Conservation (phyloP, 805 yeast genomes). For the Candida schatavii region DNA sequence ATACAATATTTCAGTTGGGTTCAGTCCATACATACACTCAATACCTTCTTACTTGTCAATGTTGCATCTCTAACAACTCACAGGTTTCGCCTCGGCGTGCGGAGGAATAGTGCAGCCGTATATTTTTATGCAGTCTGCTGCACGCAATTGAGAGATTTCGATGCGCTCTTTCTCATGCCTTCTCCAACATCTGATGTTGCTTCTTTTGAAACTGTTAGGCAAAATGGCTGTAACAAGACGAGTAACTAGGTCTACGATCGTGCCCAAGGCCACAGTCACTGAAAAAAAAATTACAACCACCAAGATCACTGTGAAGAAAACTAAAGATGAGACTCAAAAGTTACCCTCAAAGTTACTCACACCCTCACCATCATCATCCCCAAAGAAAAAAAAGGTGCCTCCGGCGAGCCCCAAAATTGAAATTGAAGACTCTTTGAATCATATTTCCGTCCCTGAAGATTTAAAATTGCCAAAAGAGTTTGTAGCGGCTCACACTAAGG, state of each 20-base stretch:
- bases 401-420: slow-evolving; percentile 6
- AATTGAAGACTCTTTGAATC: slow-evolving; percentile 16
- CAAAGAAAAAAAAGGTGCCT: background rate
- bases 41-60: too few species aligned
- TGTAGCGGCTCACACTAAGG: slow-evolving; percentile 28
- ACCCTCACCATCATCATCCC: slow-evolving; percentile 1
- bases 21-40: too few species aligned
- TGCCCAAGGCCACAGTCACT: background rate
- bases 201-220: background rate
- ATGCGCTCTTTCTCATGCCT: too few species aligned
- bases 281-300: background rate
- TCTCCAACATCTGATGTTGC: too few species aligned
- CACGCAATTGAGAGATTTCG: background rate
- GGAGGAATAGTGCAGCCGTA: too few species aligned
- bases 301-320: background rate
- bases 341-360: background rate
- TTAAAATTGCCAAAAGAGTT: slow-evolving; percentile 26
- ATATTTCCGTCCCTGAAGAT: slow-evolving; percentile 13
- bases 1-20: too few species aligned
- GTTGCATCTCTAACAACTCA: too few species aligned
- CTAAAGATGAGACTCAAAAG: background rate
- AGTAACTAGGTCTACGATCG: background rate
- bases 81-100: too few species aligned
- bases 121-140: background rate
- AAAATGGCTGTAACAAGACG: background rate